phyloP scores from a whole-genome alignment of 1,284 basidiomycete genomes.

The Sanghuangporus weigelae region DNA sequence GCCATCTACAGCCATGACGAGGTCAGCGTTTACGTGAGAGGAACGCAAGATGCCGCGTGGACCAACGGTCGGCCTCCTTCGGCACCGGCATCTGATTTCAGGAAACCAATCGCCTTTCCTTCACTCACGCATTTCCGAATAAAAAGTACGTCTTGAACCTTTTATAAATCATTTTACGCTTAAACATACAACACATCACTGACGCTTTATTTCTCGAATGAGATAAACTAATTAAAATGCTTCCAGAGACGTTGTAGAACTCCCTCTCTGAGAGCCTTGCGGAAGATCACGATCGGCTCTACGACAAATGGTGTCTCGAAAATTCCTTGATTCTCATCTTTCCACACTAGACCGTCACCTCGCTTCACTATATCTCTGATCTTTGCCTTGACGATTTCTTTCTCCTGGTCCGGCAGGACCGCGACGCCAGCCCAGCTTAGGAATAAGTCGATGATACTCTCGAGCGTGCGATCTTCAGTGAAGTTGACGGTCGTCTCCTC shows the following conservation, averaged over 20 bases:
- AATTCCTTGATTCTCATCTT: conserved; percentile 40
- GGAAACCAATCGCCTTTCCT: not conserved
- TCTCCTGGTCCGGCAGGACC: conserved; percentile 49
- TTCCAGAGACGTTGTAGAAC: not conserved
- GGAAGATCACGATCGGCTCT: not conserved
- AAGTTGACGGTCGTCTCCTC: conserved; percentile 51
- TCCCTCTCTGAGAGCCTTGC: not conserved
- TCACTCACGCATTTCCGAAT: not conserved
- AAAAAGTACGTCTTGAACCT: not conserved
- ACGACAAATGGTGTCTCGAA: conserved; percentile 42
- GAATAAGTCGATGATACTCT: conserved; percentile 52
- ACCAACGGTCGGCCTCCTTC: not conserved
- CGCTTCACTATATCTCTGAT: conserved; percentile 44
- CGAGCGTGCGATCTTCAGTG: conserved; percentile 33
- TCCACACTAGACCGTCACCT: conserved; percentile 41
- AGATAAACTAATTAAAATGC: not conserved
- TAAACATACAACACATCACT: not conserved
- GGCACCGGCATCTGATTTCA: not conserved
- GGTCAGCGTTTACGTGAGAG: not conserved
- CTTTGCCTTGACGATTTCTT: conserved; percentile 40
- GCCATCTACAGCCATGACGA: not conserved
- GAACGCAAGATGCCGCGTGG: not conserved
- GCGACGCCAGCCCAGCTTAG: conserved; percentile 71
- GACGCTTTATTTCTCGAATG: not conserved
- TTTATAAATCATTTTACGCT: not conserved